Evolutionary conservation across 371 early-diverging fungal species (phyloP), one percentile per base, ranked within the genome.

Genomic region (Syncephalastrum monosporum): DNA sequence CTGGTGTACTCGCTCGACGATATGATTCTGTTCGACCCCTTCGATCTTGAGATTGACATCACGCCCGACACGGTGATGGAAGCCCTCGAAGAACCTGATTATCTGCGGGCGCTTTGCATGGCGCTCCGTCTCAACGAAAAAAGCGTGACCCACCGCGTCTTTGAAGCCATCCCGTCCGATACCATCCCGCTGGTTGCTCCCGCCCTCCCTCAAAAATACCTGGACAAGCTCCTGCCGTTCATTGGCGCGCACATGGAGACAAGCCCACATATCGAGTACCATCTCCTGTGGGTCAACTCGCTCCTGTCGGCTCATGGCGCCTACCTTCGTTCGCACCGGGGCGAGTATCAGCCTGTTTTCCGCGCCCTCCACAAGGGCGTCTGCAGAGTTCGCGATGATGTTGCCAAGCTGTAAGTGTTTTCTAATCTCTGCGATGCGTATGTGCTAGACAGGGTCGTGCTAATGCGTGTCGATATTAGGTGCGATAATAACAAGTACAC

Each of bases 1-100:
- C 62, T 97, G 60, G 85, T 98, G 47, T 98, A 95, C 72, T 91
- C 96, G 10, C 69, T 98, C 38, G 97, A 98, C 66, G 94, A 97
- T 57, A 80, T 83, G 2, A 76, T 95, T 25, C 56, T 91, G 47
- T 99, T 99, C 64, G 99, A 99, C 77, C 99, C 99, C 16, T 96
- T 95, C 69, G 97, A 98, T 72, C 84, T 99, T 2, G 97, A 97
- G 60, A 82, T 93, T 33, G 94, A 97, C 59, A 90, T 99, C 42
- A 98, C 97, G 2, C 96, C 97, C 1, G 92, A 90, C 23, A 77
- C 91, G 2, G 87, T 95, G 7, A 45, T 83, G 21, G 89, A 84
- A 42, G 83, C 89, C 15, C 65, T 94, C 44, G 74, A 74, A 3
- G 81, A 80, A 46, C 77, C 85, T 41, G 93, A 96, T 44, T 94